A percentile compares a stretch with the other conserved stretches of the same genome.
Conservation (phyloP, 1,284 basidiomycete genomes). For the Malassezia sp. region DNA sequence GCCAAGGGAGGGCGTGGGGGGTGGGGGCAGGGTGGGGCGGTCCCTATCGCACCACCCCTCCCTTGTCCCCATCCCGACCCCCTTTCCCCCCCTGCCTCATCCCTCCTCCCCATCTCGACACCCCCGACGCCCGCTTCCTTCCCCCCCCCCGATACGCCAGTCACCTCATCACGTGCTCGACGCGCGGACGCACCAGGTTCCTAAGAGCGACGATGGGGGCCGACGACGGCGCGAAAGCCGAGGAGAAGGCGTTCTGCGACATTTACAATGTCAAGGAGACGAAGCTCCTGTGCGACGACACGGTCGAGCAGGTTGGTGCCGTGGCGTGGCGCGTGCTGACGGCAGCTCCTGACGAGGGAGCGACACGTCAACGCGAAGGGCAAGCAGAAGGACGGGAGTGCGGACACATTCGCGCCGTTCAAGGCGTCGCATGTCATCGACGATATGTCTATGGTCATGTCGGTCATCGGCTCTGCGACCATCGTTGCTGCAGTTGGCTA, state of each 20-base stretch:
- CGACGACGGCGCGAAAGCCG: not conserved
- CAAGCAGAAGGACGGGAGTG: not conserved
- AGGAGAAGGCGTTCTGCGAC: not conserved
- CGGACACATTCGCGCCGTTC: conserved; percentile 26
- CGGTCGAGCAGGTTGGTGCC: conserved; percentile 11
- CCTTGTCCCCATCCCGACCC: too few relatives aligned
- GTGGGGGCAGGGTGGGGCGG: too few relatives aligned
- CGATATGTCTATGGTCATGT: conserved; percentile 29
- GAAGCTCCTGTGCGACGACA: conserved; percentile 14
- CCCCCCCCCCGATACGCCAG: conserved; percentile 5
- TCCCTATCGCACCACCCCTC: too few relatives aligned
- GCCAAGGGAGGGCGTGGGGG: too few relatives aligned
- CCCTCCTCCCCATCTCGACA: too few relatives aligned
- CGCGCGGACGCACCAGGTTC: not conserved
- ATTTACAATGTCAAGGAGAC: conserved; percentile 8
- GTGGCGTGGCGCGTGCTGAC: not conserved
- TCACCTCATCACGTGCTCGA: conserved; percentile 2
- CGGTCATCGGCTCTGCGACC: conserved; percentile 26
- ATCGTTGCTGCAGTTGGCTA: conserved; percentile 37
- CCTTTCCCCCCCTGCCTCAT: too few relatives aligned
- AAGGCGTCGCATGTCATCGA: conserved; percentile 32
- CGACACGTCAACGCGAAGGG: not conserved
- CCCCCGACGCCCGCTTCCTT: too few relatives aligned
- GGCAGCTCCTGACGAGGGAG: conserved; percentile 6
- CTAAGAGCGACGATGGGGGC: not conserved